A percentile compares a stretch with the other conserved stretches of the same genome.
phyloP scores from a whole-genome alignment of 148 eudicot genomes.

The Amaranthus palmeri region DNA sequence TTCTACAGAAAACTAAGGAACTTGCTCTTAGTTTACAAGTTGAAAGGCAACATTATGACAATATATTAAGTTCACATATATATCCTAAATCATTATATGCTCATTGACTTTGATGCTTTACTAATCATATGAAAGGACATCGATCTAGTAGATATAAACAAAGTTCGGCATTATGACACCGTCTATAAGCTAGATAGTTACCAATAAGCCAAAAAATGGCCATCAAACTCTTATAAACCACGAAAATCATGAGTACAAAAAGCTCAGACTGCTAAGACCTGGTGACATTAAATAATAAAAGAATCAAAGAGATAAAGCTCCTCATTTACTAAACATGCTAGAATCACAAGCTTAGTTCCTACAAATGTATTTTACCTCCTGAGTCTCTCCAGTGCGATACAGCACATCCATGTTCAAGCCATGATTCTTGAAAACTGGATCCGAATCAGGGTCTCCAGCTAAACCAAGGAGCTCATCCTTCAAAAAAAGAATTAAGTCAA shows the following conservation, averaged over 20 bases:
- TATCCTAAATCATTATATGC: too few relatives aligned
- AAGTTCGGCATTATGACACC: neutral
- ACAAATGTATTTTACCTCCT: conserved; percentile 40
- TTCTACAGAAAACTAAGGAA: too few relatives aligned
- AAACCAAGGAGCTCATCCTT: conserved; percentile 96
- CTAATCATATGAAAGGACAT: too few relatives aligned
- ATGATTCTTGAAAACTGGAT: conserved; percentile 52
- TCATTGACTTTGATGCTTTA: too few relatives aligned
- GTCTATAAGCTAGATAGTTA: neutral
- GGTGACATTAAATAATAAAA: too few relatives aligned
- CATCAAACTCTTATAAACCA: neutral
- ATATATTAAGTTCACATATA: too few relatives aligned
- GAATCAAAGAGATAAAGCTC: neutral
- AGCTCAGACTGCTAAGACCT: too few relatives aligned
- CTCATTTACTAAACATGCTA: too few relatives aligned
- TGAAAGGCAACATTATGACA: neutral
- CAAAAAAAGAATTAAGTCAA: conserved; percentile 9
- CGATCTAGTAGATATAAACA: too few relatives aligned
- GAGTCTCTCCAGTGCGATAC: conserved; percentile 89
- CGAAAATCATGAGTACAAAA: too few relatives aligned
- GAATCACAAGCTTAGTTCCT: too few relatives aligned
- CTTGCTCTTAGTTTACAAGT: too few relatives aligned
- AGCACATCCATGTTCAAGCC: conserved; percentile 67
- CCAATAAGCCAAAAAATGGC: neutral
- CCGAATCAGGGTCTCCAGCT: conserved; percentile 55